Evolutionary conservation across 2,329 filamentous ascomycete genomes (phyloP).

Genomic region (Colletotrichum endophyticum): DNA sequence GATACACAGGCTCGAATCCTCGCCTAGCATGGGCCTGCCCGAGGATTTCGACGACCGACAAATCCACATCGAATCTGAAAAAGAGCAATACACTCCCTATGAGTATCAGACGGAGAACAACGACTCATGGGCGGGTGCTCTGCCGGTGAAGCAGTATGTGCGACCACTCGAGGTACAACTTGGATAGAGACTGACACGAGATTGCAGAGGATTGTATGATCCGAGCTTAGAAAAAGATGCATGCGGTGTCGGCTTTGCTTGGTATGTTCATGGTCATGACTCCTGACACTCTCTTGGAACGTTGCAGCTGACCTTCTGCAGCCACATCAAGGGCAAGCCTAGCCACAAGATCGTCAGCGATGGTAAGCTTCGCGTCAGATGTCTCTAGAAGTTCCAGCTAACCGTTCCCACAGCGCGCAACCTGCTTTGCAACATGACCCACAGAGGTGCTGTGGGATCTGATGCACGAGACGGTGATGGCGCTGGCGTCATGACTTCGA

Average conservation of each 20-base stretch:
- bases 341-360: constrained; percentile 99
- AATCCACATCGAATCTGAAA: constrained; percentile 63
- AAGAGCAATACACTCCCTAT: constrained; percentile 71
- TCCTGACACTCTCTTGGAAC: background rate
- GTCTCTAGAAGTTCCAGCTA: background rate
- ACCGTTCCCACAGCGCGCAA: constrained; percentile 70
- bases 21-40: constrained; percentile 73
- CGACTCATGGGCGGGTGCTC: constrained; percentile 87
- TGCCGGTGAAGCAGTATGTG: constrained; percentile 88
- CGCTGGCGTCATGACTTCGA: constrained; percentile 99
- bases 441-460: constrained; percentile 96
- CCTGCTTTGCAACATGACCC: constrained; percentile 99
- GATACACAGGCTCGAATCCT: constrained; percentile 34
- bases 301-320: constrained; percentile 40
- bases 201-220: constrained; percentile 82
- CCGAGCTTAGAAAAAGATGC: constrained; percentile 97
- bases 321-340: constrained; percentile 95
- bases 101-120: constrained; percentile 89
- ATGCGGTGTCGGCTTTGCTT: constrained; percentile 98
- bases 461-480: constrained; percentile 98
- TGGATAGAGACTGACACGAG: constrained; percentile 20
- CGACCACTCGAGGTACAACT: background rate
- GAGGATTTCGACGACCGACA: constrained; percentile 74
- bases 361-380: constrained; percentile 68
- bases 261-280: constrained; percentile 63